Conservation (phyloP, 345 rosid species). For the Atalantia buxifolia region DNA sequence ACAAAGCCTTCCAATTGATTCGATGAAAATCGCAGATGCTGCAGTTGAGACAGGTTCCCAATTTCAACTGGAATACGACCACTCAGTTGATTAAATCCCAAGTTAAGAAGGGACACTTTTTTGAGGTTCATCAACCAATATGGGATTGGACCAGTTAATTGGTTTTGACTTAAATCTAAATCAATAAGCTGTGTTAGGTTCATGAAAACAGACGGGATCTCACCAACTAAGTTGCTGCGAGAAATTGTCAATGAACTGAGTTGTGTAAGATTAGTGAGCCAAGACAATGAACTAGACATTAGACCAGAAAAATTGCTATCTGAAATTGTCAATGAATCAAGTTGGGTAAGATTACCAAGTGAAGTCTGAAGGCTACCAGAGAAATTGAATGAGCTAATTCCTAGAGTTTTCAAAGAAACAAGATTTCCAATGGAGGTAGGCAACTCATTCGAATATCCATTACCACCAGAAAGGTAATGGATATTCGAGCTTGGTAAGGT, state of each 20-base stretch:
- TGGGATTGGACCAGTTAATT: slow-evolving; percentile 20
- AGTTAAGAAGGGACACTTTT: background rate
- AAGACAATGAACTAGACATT: no score
- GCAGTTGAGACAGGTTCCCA: background rate
- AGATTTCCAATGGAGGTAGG: background rate
- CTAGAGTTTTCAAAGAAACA: background rate
- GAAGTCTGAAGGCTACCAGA: background rate
- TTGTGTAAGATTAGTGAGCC: no score
- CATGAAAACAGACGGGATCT: background rate
- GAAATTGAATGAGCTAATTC: background rate
- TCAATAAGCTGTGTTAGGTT: background rate
- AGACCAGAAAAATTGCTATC: no score
- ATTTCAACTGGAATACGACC: background rate
- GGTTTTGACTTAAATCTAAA: background rate
- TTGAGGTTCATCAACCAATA: background rate
- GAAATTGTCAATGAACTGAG: no score
- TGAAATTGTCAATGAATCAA: background rate
- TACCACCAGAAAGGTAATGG: background rate
- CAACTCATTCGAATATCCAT: background rate
- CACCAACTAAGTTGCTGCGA: background rate
- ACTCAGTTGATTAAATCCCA: background rate
- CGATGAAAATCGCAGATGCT: background rate
- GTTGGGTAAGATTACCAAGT: background rate
- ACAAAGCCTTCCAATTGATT: background rate
- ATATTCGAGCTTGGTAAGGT: background rate